Base-by-base conservation (phyloP, 1,284 basidiomycete genomes). In the Malassezia brasiliensis region DNA sequence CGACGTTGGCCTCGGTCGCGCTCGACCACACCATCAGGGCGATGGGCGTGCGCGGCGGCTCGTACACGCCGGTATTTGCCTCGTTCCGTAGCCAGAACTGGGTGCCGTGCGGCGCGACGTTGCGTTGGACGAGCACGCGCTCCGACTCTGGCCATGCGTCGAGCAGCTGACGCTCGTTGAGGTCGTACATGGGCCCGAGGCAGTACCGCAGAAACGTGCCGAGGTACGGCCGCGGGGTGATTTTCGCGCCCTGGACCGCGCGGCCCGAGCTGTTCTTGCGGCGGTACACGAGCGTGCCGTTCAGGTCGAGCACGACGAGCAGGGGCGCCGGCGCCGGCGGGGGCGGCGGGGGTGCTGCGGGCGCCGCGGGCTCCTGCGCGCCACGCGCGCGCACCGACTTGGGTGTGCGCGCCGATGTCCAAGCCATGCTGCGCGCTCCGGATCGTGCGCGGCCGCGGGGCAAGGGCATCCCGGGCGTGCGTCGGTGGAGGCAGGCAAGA, bases 1-100 rank as follows among this genome's bases (percentile, higher is more conserved):
- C 75, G 3, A 90, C 88, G 64, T 83, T 88, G 53, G 83, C 81
- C 0, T 85, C 84, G 69, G 87, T 84, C 1, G 88, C 88, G 0
- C 84, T 86, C 61, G 85, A 87, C 88, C 88, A 90, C 0, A 90
- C 81, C 82, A 90, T 86, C 5, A 84, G 82, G 58, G 38, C 32
- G 19, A 56, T 15, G 5, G 35, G 48, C 14, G 54, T 52, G 3
- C 14, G 22, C 11, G 54, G 49, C 25, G 54, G 49, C 17, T 88
- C 85, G 28, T 88, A 79, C 82, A 84, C 85, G 17, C 17, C 38
- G 85, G 64, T 56, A 9, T 45, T 19, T 4, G 56, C 51, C 22
- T 59, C 52, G 50, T 32, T 32, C 0, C 40, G 37, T 7, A 46
- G 35, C 66, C 67, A 68, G 31, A 61, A 66, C 9, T 67, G 63